These are phyloP conservation scores for Athelia psychrophila DNA, from an alignment of 1,284 basidiomycete species.

Conservation along the genomic window DNA sequence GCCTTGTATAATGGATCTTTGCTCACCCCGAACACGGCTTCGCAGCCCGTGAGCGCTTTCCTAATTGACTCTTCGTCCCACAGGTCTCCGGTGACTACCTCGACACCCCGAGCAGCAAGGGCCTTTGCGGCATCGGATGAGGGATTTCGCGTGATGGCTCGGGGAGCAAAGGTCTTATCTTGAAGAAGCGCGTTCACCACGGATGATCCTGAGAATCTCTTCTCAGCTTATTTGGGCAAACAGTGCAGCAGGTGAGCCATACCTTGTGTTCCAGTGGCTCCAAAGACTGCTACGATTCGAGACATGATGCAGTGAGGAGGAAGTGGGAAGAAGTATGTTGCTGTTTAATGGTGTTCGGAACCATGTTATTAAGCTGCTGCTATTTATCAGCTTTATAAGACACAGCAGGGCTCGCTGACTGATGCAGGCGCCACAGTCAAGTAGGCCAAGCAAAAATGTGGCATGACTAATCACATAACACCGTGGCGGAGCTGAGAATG, in stretches of 20 bases:
- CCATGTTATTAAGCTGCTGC: no score
- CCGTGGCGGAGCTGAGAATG: no score
- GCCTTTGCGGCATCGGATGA: slow-evolving; percentile 8
- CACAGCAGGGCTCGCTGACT: no score
- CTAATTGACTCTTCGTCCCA: slow-evolving; percentile 9
- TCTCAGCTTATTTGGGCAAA: no score
- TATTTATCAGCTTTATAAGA: no score
- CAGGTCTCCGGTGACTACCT: slow-evolving; percentile 19
- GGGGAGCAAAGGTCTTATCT: slow-evolving; percentile 6
- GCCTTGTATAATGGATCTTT: slow-evolving; percentile 14
- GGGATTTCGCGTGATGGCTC: slow-evolving; percentile 11
- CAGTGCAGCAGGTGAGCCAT: no score
- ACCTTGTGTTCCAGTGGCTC: neutral
- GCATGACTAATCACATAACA: no score
- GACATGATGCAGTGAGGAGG: no score
- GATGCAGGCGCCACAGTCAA: no score
- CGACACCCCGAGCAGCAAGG: slow-evolving; percentile 13
- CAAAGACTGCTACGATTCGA: neutral
- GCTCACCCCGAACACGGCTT: slow-evolving; percentile 24
- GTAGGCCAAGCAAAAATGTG: no score
- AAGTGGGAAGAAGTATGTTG: no score
- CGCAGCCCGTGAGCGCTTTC: slow-evolving; percentile 18
- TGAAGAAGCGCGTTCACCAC: slow-evolving; percentile 9
- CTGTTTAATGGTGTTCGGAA: no score
- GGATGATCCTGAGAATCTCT: slow-evolving; percentile 2